Evolutionary conservation across 768 basidiomycete genomes (phyloP).

Genomic region (Auriscalpium microsporum): DNA sequence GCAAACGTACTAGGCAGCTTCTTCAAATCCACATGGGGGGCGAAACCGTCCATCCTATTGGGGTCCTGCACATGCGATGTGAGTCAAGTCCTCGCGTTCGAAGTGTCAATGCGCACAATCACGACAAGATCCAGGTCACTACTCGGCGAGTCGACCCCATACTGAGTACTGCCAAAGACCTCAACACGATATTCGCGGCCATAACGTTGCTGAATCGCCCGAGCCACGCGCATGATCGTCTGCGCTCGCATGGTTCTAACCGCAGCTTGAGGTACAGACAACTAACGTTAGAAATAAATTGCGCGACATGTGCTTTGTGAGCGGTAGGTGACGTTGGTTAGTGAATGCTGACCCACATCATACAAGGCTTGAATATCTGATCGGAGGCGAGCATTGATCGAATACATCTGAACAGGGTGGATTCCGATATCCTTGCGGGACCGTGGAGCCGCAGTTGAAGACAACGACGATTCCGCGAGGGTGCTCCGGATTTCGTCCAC

Average conservation of each 20-base stretch:
- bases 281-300: background rate
- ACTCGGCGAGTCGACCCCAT: slow-evolving; percentile 30
- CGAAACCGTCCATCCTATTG: slow-evolving; percentile 21
- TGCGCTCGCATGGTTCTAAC: slow-evolving; percentile 2
- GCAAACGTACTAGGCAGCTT: slow-evolving; percentile 23
- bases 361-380: background rate
- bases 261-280: background rate
- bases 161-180: slow-evolving; percentile 43
- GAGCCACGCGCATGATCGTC: slow-evolving; percentile 3
- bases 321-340: background rate
- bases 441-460: too few species aligned
- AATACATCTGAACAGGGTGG: background rate
- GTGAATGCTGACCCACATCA: background rate
- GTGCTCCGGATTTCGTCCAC: background rate
- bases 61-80: slow-evolving; percentile 24
- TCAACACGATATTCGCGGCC: slow-evolving; percentile 28
- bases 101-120: slow-evolving; percentile 29
- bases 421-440: too few species aligned
- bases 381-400: background rate
- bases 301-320: too few species aligned
- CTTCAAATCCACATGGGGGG: slow-evolving; percentile 18
- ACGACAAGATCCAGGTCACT: slow-evolving; percentile 50
- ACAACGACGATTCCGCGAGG: background rate
- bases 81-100: background rate
- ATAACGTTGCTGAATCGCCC: slow-evolving; percentile 16